These are phyloP conservation scores for Xylariaceae sp. DNA, from an alignment of 2,329 filamentous ascomycete species.

Conservation along the genomic window DNA sequence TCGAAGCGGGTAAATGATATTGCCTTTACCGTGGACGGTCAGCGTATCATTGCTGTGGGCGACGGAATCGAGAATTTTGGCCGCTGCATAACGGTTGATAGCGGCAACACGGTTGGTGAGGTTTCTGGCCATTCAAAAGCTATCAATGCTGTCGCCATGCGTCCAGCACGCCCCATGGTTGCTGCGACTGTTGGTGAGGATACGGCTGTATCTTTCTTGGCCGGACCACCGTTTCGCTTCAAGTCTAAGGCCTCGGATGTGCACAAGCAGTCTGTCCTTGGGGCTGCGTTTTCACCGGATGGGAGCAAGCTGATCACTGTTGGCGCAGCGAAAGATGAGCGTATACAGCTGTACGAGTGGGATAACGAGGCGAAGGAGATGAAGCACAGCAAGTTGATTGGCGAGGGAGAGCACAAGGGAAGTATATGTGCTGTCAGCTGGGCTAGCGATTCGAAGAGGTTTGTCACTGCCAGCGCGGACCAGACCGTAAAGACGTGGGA, in stretches of 20 bases:
- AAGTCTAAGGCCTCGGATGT: conserved; percentile 73
- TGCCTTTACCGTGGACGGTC: conserved; percentile 95
- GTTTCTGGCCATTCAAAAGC: conserved; percentile 86
- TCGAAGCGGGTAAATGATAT: conserved; percentile 93
- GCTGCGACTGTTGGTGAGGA: conserved; percentile 92
- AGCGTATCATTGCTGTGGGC: conserved; percentile 92
- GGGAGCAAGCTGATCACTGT: conserved; percentile 79
- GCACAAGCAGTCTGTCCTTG: conserved; percentile 87
- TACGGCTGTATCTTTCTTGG: conserved; percentile 83
- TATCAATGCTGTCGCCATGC: conserved; percentile 87
- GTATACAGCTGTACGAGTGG: conserved; percentile 78
- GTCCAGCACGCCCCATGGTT: conserved; percentile 83
- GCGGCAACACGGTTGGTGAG: conserved; percentile 92
- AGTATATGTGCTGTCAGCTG: conserved; percentile 92
- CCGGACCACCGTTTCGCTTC: conserved; percentile 95
- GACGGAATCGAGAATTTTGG: conserved; percentile 92
- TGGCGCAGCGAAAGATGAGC: conserved; percentile 69
- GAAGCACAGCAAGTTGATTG: conserved; percentile 72
- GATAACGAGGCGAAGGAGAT: conserved; percentile 76
- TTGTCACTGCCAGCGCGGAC: conserved; percentile 90
- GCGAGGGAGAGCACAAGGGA: conserved; percentile 81
- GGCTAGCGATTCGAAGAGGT: conserved; percentile 77
- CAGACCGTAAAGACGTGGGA: conserved; percentile 96
- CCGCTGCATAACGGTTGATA: conserved; percentile 91
- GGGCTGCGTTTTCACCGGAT: conserved; percentile 84